Conservation (phyloP, 257 asterid genomes). For the Agastache rugosa region DNA sequence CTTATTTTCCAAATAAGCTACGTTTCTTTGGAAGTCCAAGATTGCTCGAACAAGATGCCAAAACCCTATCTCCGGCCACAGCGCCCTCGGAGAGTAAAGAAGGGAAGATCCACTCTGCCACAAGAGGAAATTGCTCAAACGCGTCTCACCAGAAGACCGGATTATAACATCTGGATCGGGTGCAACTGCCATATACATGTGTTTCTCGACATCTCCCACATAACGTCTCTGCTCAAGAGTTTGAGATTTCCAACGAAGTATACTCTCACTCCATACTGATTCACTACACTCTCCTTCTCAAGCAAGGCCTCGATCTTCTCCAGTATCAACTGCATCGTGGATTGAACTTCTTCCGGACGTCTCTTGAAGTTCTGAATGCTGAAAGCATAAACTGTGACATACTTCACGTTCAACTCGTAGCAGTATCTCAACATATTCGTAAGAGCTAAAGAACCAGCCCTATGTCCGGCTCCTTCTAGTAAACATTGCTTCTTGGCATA, state of each 20-base stretch:
- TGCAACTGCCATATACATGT: slow-evolving; percentile 66
- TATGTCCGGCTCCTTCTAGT: slow-evolving; percentile 65
- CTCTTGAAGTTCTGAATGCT: slow-evolving; percentile 82
- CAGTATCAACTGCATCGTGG: too few species aligned
- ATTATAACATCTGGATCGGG: slow-evolving; percentile 75
- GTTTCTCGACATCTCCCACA: slow-evolving; percentile 55
- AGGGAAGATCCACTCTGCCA: slow-evolving; percentile 75
- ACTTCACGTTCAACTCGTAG: slow-evolving; percentile 62
- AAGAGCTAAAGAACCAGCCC: slow-evolving; percentile 55
- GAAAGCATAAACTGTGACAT: slow-evolving; percentile 70
- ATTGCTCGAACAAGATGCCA: slow-evolving; percentile 64
- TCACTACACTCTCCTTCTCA: slow-evolving; percentile 59
- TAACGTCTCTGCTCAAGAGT: slow-evolving; percentile 57
- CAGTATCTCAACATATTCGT: slow-evolving; percentile 65
- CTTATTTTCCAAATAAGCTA: slow-evolving; percentile 50
- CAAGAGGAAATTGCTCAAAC: slow-evolving; percentile 77
- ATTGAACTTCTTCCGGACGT: too few species aligned
- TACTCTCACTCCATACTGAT: slow-evolving; percentile 66
- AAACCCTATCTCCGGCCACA: slow-evolving; percentile 82
- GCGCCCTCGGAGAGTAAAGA: slow-evolving; percentile 61
- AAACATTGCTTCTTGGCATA: slow-evolving; percentile 36
- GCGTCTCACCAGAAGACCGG: slow-evolving; percentile 78
- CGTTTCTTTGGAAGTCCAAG: slow-evolving; percentile 64
- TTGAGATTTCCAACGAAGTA: slow-evolving; percentile 63
- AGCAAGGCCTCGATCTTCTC: slow-evolving; percentile 58